phyloP scores from a whole-genome alignment of 495 filamentous ascomycete species.

The Mytilinidion resinicola region DNA sequence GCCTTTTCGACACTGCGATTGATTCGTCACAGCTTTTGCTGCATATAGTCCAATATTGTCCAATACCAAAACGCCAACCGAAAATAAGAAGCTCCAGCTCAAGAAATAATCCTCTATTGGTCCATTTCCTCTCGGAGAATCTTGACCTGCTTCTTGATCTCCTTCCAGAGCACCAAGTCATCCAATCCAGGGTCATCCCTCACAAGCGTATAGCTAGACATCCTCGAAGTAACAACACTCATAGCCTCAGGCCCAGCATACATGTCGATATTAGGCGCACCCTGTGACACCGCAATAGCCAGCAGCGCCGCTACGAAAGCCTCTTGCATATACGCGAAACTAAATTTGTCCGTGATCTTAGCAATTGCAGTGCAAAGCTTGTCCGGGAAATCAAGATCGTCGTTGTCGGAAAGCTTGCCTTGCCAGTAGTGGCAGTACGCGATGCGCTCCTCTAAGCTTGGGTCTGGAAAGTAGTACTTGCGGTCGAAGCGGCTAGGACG shows the following conservation, averaged over 20 bases:
- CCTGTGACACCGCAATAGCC: slow-evolving; percentile 29
- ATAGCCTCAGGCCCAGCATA: slow-evolving; percentile 25
- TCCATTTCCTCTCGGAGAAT: slow-evolving; percentile 39
- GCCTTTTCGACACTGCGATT: too few relatives aligned
- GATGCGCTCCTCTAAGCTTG: slow-evolving; percentile 28
- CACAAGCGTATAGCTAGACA: slow-evolving; percentile 3
- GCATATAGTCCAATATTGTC: too few relatives aligned
- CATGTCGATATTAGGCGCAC: slow-evolving; percentile 4
- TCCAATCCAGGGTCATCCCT: slow-evolving; percentile 24
- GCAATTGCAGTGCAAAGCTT: slow-evolving; percentile 34
- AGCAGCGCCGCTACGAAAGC: slow-evolving; percentile 36
- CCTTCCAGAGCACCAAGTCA: slow-evolving; percentile 36
- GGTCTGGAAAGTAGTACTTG: slow-evolving; percentile 38
- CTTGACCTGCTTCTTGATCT: slow-evolving; percentile 39
- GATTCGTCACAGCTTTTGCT: too few relatives aligned
- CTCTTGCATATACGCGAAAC: slow-evolving; percentile 40
- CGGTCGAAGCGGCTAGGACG: slow-evolving; percentile 37
- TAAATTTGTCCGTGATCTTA: slow-evolving; percentile 37
- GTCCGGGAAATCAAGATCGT: slow-evolving; percentile 37
- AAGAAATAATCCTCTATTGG: neutral
- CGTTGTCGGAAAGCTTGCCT: slow-evolving; percentile 33
- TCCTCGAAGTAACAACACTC: slow-evolving; percentile 4
- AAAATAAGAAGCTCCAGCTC: too few relatives aligned
- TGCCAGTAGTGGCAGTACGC: slow-evolving; percentile 38
- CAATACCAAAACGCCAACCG: too few relatives aligned